phyloP scores from a whole-genome alignment of 352 stramenopile genomes.

The Globisporangium parvum region DNA sequence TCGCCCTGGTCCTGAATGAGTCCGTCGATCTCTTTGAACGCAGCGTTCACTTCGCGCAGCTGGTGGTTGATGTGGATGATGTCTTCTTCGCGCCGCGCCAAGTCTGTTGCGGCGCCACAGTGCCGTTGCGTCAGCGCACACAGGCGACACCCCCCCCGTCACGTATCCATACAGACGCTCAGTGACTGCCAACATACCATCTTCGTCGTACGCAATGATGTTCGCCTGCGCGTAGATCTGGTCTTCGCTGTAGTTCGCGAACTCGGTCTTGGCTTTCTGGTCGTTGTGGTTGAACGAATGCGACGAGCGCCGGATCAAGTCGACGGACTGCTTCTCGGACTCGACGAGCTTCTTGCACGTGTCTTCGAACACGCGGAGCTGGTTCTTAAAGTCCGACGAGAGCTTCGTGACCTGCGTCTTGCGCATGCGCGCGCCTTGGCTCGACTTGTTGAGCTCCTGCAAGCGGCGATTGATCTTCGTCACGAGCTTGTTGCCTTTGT shows the following conservation, averaged over 20 bases:
- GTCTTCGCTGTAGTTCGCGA: conserved; percentile 83
- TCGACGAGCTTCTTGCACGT: conserved; percentile 65
- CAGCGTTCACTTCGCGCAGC: conserved; percentile 77
- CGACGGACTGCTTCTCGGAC: conserved; percentile 66
- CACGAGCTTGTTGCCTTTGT: conserved; percentile 82
- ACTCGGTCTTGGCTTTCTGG: conserved; percentile 27
- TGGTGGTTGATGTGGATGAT: conserved; percentile 88
- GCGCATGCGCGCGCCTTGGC: conserved; percentile 35
- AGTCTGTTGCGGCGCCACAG: conserved; percentile 28
- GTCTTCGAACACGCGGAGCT: conserved; percentile 68
- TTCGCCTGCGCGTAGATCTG: conserved; percentile 87
- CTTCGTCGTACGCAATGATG: conserved; percentile 80
- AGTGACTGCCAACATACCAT: conserved; percentile 32
- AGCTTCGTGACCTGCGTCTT: conserved; percentile 79
- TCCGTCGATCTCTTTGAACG: conserved; percentile 80
- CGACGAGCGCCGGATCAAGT: conserved; percentile 77
- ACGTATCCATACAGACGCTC: background rate
- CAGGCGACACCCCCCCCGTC: no score
- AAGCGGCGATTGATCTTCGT: conserved; percentile 70
- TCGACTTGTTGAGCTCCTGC: conserved; percentile 66
- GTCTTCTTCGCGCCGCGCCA: conserved; percentile 75
- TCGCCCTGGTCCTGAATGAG: conserved; percentile 83
- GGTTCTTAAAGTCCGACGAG: conserved; percentile 80
- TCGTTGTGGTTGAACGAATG: conserved; percentile 52
- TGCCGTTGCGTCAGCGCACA: background rate